phyloP scores from a whole-genome alignment of 2,329 filamentous ascomycete genomes.

The Beauveria sp. region DNA sequence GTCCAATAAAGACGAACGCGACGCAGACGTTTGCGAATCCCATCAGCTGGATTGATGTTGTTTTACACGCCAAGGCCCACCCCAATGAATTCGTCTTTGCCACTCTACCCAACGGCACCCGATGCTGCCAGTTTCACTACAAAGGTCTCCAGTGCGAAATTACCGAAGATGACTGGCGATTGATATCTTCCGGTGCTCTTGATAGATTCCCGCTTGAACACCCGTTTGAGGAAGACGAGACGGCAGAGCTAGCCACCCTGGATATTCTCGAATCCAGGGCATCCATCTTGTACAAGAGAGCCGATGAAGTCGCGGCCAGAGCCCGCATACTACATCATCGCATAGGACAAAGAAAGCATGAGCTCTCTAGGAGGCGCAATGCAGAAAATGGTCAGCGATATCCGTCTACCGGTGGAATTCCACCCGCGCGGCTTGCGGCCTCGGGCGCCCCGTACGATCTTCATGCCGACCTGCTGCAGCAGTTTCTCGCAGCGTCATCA shows the following conservation, averaged over 20 bases:
- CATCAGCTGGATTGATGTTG: conserved; percentile 78
- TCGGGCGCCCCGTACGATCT: conserved; percentile 36
- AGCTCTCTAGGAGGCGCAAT: conserved; percentile 22
- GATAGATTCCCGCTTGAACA: conserved; percentile 72
- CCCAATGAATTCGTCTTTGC: conserved; percentile 70
- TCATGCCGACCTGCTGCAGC: conserved; percentile 47
- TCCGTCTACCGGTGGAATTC: conserved; percentile 23
- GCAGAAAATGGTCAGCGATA: conserved; percentile 25
- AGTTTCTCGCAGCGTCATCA: conserved; percentile 31
- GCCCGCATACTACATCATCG: conserved; percentile 75
- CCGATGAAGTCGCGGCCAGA: conserved; percentile 59
- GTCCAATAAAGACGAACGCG: conserved; percentile 52
- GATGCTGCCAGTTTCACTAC: conserved; percentile 73
- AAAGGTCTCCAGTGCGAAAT: conserved; percentile 80
- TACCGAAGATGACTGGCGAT: conserved; percentile 75
- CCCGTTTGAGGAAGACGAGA: conserved; percentile 78
- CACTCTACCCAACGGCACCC: conserved; percentile 58
- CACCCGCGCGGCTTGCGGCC: conserved; percentile 14
- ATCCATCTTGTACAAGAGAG: conserved; percentile 68
- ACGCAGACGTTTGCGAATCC: conserved; percentile 51
- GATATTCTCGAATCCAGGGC: conserved; percentile 78
- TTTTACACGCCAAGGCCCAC: conserved; percentile 74
- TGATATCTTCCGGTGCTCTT: conserved; percentile 75
- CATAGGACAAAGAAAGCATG: conserved; percentile 35
- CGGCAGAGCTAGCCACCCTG: conserved; percentile 74